Base-by-base conservation (phyloP, 2,329 filamentous ascomycete genomes). In the Fusarium fracticaudum region DNA sequence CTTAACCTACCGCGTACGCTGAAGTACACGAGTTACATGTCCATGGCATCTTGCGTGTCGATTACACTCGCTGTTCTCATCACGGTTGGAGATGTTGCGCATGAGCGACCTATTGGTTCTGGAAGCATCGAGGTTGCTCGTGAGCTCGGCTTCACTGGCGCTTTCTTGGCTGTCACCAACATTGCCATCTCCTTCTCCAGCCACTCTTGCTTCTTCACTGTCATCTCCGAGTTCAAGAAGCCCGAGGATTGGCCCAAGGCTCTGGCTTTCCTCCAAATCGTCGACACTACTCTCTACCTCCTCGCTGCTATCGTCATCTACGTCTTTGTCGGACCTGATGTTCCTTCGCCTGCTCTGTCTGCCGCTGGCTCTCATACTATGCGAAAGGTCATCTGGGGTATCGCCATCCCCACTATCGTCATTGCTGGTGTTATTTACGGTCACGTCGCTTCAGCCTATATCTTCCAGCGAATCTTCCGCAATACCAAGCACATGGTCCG, bases 361-460 rank as follows among this genome's bases (percentile, higher is more conserved):
- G 90, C 90, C 12, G 88, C 91, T 13, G 85, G 86, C 8, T 82
- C 81, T 0, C 79, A 79, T 4, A 77, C 86, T 0, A 82, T 93
- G 53, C 85, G 88, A 29, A 93, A 93, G 78, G 83, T 92, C 17
- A 91, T 91, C 18, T 94, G 90, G 82, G 91, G 90, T 31, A 84
- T 94, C 67, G 92, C 92, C 1, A 85, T 92, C 6, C 91, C 91
- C 1, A 75, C 72, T 5, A 93, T 94, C 66, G 84, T 94, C 54
- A 89, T 94, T 57, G 90, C 91, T 0, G 92, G 92, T 60, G 91
- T 93, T 12, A 91, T 94, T 71, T 91, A 92, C 78, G 91, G 88
- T 18, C 89, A 91, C 67, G 89, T 93, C 5, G 90, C 90, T 5
- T 86, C 86, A 62, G 92, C 92, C 77, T 91, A 91, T 75, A 84